Base-by-base conservation (phyloP, 2,329 filamentous ascomycete species). In the Seiridium unicorne region DNA sequence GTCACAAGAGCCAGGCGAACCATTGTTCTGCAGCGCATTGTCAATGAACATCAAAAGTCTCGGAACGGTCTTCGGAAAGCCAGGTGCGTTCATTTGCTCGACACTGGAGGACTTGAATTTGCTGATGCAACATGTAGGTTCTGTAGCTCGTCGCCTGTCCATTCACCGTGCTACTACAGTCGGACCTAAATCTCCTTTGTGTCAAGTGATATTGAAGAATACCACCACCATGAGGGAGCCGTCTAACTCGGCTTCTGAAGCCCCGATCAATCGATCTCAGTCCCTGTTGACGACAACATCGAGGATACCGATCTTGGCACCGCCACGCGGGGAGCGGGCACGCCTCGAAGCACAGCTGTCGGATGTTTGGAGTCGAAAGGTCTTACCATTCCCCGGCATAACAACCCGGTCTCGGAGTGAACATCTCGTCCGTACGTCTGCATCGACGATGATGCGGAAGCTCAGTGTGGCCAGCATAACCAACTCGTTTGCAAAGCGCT, bases 391-490 rank as follows among this genome's bases (percentile, higher is more conserved):
- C 70, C 92, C 93, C 13, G 92, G 92, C 1, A 93, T 97, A 85
- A 84, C 84, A 38, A 80, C 73, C 74, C 73, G 87, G 77, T 73
- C 85, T 72, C 73, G 86, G 77, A 77, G 90, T 67, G 86, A 96
- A 67, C 86, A 90, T 69, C 79, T 92, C 3, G 88, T 95, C 51
- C 84, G 90, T 55, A 86, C 85, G 46, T 92, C 90, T n/a, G 91
- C 93, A 10, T 92, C 91, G 42, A 91, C 91, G 1, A 86, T 97
- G 70, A 96, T 97, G 78, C 85, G 93, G 57, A 96, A 93, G 72
- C 83, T 97, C 63, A 96, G 91, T 74, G 89, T 92, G 69, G 89
- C 89, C 54, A 93, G 89, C 72, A 89, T 95, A 64, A 84, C 90
- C 11, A 89, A 85, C 65, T 89, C 89, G 53, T 93, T 96, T 70